Conservation (phyloP, 2,329 filamentous ascomycete genomes). For the Aspergillus oerlinghausenensis region DNA sequence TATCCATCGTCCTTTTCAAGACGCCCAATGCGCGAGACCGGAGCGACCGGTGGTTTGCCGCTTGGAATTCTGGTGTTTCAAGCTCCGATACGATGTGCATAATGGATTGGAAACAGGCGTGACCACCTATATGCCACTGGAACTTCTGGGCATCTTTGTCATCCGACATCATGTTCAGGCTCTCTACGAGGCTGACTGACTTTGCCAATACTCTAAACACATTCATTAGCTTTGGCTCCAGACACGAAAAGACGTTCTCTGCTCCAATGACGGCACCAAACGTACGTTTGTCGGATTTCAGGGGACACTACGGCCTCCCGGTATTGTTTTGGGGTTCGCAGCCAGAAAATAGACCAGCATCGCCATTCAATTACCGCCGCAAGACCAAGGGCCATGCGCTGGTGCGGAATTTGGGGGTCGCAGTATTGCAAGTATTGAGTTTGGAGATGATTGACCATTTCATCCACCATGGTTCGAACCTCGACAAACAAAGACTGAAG, state of each 20-base stretch:
- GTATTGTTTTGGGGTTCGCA: conserved; percentile 7
- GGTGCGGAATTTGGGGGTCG: conserved; percentile 3
- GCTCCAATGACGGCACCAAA: neutral
- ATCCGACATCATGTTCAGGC: conserved; percentile 4
- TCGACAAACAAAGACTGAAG: conserved; percentile 5
- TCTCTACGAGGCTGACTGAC: conserved; percentile 8
- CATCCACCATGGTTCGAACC: conserved; percentile 3
- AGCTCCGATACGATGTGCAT: conserved; percentile 10
- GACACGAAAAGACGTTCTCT: neutral
- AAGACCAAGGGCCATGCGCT: conserved; percentile 8
- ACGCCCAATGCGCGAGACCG: conserved; percentile 2
- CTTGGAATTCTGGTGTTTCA: conserved; percentile 6
- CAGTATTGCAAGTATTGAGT: conserved; percentile 7
- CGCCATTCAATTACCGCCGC: conserved; percentile 7
- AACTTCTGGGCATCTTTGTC: conserved; percentile 7
- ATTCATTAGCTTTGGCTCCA: neutral
- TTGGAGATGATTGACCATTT: conserved; percentile 3
- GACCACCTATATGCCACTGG: conserved; percentile 9
- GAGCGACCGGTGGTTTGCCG: neutral
- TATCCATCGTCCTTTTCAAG: neutral
- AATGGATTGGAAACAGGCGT: conserved; percentile 10
- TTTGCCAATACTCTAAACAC: conserved; percentile 5
- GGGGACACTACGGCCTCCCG: conserved; percentile 5
- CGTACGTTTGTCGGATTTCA: conserved; percentile 5
- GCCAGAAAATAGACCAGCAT: conserved; percentile 10